Evolutionary conservation across 163 green algal species (phyloP).

Genomic region (Chloroidium sp.): DNA sequence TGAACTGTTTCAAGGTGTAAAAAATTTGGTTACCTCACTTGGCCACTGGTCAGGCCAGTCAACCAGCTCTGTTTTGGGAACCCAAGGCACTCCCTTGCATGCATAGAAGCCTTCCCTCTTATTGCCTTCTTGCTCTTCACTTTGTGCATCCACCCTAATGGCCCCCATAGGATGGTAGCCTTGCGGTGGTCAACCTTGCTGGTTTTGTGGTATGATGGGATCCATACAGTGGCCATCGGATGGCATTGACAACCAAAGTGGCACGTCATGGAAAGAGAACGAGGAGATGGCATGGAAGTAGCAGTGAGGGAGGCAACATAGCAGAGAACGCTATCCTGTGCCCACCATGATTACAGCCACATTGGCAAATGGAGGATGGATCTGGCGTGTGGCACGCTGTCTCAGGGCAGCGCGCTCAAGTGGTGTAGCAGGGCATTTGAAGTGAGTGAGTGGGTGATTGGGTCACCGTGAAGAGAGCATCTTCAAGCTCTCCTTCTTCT

Average conservation of each 20-base stretch:
- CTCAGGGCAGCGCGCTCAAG: no score
- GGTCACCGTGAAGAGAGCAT: not conserved
- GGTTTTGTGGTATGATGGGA: not conserved
- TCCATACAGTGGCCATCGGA: not conserved
- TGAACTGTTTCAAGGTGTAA: no score
- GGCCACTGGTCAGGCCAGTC: not conserved
- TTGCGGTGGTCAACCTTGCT: not conserved
- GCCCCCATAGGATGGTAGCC: not conserved
- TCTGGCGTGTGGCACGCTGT: no score
- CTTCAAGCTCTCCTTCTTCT: not conserved
- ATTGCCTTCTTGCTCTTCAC: not conserved
- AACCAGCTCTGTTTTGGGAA: not conserved
- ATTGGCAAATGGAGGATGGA: no score
- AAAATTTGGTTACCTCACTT: no score
- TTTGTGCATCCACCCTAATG: not conserved
- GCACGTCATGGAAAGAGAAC: no score
- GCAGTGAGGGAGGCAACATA: no score
- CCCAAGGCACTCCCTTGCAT: not conserved
- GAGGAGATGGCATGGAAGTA: no score
- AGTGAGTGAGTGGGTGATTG: not conserved
- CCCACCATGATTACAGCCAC: not conserved
- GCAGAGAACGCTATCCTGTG: not conserved
- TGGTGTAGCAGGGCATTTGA: no score
- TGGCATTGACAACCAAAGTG: no score
- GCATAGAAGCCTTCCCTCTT: not conserved